A percentile compares a stretch with the other conserved stretches of the same genome.
Conservation (phyloP, 2,329 filamentous ascomycete species). For the Pestalotiopsis sp. region DNA sequence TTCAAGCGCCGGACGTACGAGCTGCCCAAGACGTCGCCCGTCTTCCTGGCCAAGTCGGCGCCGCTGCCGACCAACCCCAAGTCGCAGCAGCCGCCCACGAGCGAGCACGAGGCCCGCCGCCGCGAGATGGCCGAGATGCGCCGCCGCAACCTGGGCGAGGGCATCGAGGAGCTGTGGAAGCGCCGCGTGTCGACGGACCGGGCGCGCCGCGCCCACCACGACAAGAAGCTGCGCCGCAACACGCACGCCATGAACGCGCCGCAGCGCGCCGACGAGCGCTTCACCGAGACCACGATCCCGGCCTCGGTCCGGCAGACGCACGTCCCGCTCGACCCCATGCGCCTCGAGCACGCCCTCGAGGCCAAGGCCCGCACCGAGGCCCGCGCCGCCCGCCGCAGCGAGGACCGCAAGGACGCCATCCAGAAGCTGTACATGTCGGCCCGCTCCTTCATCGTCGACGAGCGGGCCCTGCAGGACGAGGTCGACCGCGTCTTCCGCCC, state of each 20-base stretch:
- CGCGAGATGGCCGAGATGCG: slow-evolving; percentile 71
- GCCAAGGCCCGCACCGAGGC: slow-evolving; percentile 43
- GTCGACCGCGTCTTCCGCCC: slow-evolving; percentile 79
- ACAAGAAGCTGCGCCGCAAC: slow-evolving; percentile 49
- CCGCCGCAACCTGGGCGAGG: slow-evolving; percentile 71
- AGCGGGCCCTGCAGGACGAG: slow-evolving; percentile 72
- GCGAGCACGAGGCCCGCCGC: slow-evolving; percentile 62
- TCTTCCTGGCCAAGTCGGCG: slow-evolving; percentile 64
- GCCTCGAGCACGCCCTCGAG: slow-evolving; percentile 55
- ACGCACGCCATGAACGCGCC: slow-evolving; percentile 59
- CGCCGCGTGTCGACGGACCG: slow-evolving; percentile 58
- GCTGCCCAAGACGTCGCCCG: slow-evolving; percentile 58
- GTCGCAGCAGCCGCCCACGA: slow-evolving; percentile 36
- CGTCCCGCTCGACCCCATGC: slow-evolving; percentile 63
- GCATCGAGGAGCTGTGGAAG: slow-evolving; percentile 69
- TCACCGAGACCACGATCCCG: slow-evolving; percentile 72
- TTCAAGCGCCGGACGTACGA: slow-evolving; percentile 63
- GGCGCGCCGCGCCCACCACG: slow-evolving; percentile 39
- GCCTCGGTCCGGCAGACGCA: slow-evolving; percentile 51
- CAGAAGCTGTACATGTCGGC: slow-evolving; percentile 92
- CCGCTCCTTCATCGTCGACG: slow-evolving; percentile 81
- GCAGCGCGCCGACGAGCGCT: slow-evolving; percentile 73
- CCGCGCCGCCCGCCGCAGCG: slow-evolving; percentile 52
- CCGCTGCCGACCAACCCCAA: slow-evolving; percentile 51
- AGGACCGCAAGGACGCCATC: slow-evolving; percentile 69